Evolutionary conservation across 1,284 basidiomycete genomes (phyloP), one percentile per base, ranked within the genome.

Genomic region (Cryptococcus jaspeensis): DNA sequence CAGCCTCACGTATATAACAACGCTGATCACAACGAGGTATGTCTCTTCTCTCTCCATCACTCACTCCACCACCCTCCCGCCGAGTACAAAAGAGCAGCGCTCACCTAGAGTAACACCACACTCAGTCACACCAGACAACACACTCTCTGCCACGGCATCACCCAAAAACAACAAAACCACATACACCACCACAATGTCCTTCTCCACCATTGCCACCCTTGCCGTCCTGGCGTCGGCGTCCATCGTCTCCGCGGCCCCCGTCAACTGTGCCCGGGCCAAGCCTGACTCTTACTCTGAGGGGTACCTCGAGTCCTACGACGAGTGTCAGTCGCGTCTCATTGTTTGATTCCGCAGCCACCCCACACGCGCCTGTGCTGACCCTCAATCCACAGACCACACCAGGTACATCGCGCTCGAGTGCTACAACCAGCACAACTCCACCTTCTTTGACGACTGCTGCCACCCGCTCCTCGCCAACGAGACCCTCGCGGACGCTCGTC

Each of bases 401-500:
- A 83, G 89, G 53, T 87, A 86, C 79, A 64, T 83, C 51, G 80
- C 81, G 37, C 71, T 89, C 61, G 78, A 76, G 52, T 79, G 78
- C 69, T 70, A 84, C 58, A 66, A 68, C 58, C 74, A 88, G 77
- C 87, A 89, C 77, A 78, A 81, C 72, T 83, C 83, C n/a, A 45
- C 75, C 22, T 71, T 72, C 71, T 90, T 89, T 81, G 79, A 84
- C 53, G 67, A 73, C 37, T 85, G 84, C 74, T 86, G 84, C 78
- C 81, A 81, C 70, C 84, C 84, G 32, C 61, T 81, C 50, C 67
- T 74, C 55, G 60, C 81, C 37, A 81, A 71, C 49, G 78, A 86
- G 78, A 81, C 77, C 54, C 77, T 84, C 49, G 68, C 69, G 12
- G 77, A 71, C 52, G 74, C 77, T 70, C 83, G 83, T 58, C 77